Conservation (phyloP, 176 grass and related monocot genomes). For the Stipa capillata region DNA sequence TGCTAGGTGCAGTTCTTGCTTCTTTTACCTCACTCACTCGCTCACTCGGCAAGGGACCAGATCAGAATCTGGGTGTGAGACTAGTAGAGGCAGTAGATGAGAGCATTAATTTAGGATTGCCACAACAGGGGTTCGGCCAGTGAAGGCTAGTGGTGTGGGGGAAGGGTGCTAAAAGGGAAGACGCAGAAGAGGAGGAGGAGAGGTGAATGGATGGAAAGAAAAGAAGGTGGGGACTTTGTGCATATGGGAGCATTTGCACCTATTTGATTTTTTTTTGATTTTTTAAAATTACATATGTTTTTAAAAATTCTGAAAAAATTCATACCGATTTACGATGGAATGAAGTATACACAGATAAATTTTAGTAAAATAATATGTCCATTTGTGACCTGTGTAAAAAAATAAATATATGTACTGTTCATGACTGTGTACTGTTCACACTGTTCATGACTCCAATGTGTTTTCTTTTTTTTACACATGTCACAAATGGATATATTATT, state of each 20-base stretch:
- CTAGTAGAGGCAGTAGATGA: neutral
- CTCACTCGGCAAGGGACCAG: neutral
- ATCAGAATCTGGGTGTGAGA: slow-evolving; percentile 20
- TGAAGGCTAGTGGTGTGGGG: neutral
- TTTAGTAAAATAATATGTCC: too few species aligned
- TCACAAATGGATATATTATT: neutral
- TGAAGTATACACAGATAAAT: too few species aligned
- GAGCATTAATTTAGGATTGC: slow-evolving; percentile 25
- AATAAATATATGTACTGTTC: too few species aligned
- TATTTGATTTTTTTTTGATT: too few species aligned
- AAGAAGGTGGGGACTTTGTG: neutral
- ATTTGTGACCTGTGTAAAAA: too few species aligned
- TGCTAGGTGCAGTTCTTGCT: neutral
- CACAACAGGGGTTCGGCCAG: slow-evolving; percentile 5
- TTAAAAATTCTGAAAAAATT: too few species aligned
- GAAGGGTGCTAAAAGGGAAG: neutral
- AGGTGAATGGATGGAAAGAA: neutral
- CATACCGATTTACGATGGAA: too few species aligned
- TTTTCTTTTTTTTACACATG: too few species aligned
- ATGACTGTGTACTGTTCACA: too few species aligned
- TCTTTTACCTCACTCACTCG: neutral
- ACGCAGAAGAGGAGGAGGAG: neutral
- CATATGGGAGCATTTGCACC: neutral
- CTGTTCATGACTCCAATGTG: too few species aligned
- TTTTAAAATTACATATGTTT: too few species aligned